Percentiles rank a stretch among this genome's conserved stretches.
phyloP scores from a whole-genome alignment of 495 filamentous ascomycete species.

The Talaromyces ruber region DNA sequence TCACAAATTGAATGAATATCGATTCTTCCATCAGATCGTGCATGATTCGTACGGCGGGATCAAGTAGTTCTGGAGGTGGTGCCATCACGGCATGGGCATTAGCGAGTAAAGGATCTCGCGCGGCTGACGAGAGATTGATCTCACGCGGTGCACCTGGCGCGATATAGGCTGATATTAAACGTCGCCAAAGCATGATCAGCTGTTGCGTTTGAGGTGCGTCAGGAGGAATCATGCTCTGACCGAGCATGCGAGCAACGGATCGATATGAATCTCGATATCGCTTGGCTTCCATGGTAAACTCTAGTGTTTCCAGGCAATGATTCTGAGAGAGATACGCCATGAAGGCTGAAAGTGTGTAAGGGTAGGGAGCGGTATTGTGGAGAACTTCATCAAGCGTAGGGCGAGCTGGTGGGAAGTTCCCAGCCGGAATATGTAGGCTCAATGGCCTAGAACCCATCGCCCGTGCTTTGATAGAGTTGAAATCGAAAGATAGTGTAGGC shows the following conservation, averaged over 20 bases:
- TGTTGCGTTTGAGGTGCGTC: conserved; percentile 56
- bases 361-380: conserved; percentile 74
- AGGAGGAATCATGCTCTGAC: conserved; percentile 28
- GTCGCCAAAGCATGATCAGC: conserved; percentile 63
- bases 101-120: conserved; percentile 70
- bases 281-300: conserved; percentile 93
- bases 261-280: conserved; percentile 76
- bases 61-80: conserved; percentile 68
- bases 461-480: conserved; percentile 51
- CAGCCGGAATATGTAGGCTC: conserved; percentile 52
- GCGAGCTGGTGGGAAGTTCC: conserved; percentile 61
- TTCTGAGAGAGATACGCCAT: conserved; percentile 97
- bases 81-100: conserved; percentile 54
- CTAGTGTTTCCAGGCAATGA: conserved; percentile 92
- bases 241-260: conserved; percentile 39
- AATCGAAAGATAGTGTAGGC: conserved; percentile 36
- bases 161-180: conserved; percentile 46
- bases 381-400: conserved; percentile 85
- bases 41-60: conserved; percentile 83
- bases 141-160: conserved; percentile 68
- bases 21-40: conserved; percentile 97
- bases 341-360: conserved; percentile 90
- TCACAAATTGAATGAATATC: conserved; percentile 47
- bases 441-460: conserved; percentile 52
- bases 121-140: conserved; percentile 83